Conservation (phyloP, 495 filamentous ascomycete genomes). For the Xylaria palmicola region DNA sequence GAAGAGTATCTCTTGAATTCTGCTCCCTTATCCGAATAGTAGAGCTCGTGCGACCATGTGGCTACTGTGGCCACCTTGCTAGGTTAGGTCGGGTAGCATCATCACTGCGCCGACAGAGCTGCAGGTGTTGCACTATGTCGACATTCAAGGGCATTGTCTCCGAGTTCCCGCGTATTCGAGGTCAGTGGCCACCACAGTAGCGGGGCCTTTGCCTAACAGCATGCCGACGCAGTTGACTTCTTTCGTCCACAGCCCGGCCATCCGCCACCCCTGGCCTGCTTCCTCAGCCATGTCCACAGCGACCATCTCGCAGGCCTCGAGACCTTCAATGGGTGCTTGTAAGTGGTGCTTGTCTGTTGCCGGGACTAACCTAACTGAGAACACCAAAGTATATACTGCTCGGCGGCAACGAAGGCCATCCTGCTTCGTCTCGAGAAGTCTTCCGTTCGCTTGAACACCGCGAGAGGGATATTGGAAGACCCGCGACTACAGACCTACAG, state of each 20-base stretch:
- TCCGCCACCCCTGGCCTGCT: slow-evolving; percentile 74
- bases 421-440: slow-evolving; percentile 74
- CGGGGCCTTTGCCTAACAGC: background rate
- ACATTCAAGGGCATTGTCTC: slow-evolving; percentile 73
- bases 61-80: background rate
- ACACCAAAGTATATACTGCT: slow-evolving; percentile 80
- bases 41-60: background rate
- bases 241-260: slow-evolving; percentile 58
- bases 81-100: background rate
- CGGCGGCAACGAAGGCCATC: slow-evolving; percentile 76
- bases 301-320: slow-evolving; percentile 88
- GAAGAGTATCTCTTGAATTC: too few relatives aligned
- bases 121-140: slow-evolving; percentile 61
- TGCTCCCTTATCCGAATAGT: too few relatives aligned
- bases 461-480: slow-evolving; percentile 71
- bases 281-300: slow-evolving; percentile 90
- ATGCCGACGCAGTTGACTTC: slow-evolving; percentile 64
- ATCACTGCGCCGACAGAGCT: background rate
- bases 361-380: slow-evolving; percentile 1
- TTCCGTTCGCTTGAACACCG: slow-evolving; percentile 76
- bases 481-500: slow-evolving; percentile 64
- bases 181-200: slow-evolving; percentile 29
- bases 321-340: slow-evolving; percentile 69
- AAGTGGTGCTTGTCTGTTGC: slow-evolving; percentile 21
- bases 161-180: slow-evolving; percentile 72